Conservation (phyloP, 768 basidiomycete genomes). For the Suillus lakei region DNA sequence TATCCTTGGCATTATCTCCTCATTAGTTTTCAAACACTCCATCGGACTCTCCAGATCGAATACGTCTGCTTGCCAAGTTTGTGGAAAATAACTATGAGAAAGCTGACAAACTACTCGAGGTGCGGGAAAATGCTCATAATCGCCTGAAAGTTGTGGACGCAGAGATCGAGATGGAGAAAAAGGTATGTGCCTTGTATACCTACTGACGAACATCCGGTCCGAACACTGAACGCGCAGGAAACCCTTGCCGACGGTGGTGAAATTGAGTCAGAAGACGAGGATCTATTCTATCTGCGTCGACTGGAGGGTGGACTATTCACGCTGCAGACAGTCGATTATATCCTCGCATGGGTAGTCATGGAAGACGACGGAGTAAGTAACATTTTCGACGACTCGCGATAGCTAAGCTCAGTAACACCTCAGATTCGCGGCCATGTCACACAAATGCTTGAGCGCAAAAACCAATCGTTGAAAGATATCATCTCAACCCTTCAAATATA, state of each 20-base stretch:
- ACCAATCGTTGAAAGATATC: constrained; percentile 71
- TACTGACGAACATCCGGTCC: not conserved
- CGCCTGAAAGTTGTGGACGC: constrained; percentile 65
- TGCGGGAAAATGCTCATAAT: constrained; percentile 70
- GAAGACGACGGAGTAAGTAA: constrained; percentile 93
- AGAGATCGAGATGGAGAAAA: constrained; percentile 72
- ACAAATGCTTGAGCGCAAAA: constrained; percentile 77
- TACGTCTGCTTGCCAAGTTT: constrained; percentile 90
- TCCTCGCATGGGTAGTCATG: constrained; percentile 94
- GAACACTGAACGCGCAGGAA: constrained; percentile 42
- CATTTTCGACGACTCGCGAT: constrained; percentile 4
- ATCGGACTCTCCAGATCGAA: constrained; percentile 80
- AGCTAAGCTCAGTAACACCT: not conserved
- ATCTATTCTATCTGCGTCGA: constrained; percentile 82
- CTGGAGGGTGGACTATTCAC: constrained; percentile 89
- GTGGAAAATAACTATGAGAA: constrained; percentile 94
- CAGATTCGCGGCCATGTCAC: constrained; percentile 80
- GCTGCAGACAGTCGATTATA: constrained; percentile 91
- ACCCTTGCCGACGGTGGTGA: constrained; percentile 61
- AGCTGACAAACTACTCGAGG: constrained; percentile 89
- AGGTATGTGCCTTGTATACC: constrained; percentile 45
- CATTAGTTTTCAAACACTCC: constrained; percentile 85
- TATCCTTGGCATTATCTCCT: constrained; percentile 85
- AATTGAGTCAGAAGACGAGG: constrained; percentile 64
- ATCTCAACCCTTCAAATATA: constrained; percentile 72